Evolutionary conservation across 306 rosid genomes (phyloP).

Genomic region (Fragaria vesca): DNA sequence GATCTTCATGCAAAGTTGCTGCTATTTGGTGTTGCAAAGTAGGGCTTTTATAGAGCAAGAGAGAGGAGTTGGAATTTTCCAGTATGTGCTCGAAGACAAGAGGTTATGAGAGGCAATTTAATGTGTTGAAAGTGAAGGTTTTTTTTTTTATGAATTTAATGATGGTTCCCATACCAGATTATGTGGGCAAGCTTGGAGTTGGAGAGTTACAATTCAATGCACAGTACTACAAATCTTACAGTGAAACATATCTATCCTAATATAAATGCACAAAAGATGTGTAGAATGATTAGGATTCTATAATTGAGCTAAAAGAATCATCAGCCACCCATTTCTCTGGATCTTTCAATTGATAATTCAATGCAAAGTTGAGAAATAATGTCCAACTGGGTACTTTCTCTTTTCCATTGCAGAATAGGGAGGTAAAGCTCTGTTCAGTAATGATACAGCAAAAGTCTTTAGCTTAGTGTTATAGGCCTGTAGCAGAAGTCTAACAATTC

Average conservation of each 20-base stretch:
- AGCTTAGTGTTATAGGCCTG: not conserved
- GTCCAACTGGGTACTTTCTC: constrained; percentile 4
- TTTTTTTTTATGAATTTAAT: not conserved
- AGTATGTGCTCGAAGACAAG: constrained; percentile 18
- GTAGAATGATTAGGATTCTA: constrained; percentile 4
- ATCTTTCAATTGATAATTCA: not conserved
- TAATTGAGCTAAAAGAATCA: not conserved
- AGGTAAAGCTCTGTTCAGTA: not conserved
- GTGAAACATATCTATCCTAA: not conserved
- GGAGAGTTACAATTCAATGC: not conserved
- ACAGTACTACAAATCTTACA: not conserved
- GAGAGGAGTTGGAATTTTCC: constrained; percentile 18
- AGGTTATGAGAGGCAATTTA: not conserved
- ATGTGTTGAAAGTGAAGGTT: constrained; percentile 25
- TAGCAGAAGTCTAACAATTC: not conserved
- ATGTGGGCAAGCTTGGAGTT: constrained; percentile 2
- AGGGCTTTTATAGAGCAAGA: constrained; percentile 21
- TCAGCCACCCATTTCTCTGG: constrained; percentile 15
- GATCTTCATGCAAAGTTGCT: constrained; percentile 21
- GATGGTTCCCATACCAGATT: not conserved
- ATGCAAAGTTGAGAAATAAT: constrained; percentile 10
- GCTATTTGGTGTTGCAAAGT: not conserved
- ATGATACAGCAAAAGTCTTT: not conserved
- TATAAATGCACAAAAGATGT: constrained; percentile 10
- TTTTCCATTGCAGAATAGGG: not conserved